A percentile compares a stretch with the other conserved stretches of the same genome.
Evolutionary conservation across 2,329 filamentous ascomycete genomes (phyloP).

Genomic region (Diaporthe citri): DNA sequence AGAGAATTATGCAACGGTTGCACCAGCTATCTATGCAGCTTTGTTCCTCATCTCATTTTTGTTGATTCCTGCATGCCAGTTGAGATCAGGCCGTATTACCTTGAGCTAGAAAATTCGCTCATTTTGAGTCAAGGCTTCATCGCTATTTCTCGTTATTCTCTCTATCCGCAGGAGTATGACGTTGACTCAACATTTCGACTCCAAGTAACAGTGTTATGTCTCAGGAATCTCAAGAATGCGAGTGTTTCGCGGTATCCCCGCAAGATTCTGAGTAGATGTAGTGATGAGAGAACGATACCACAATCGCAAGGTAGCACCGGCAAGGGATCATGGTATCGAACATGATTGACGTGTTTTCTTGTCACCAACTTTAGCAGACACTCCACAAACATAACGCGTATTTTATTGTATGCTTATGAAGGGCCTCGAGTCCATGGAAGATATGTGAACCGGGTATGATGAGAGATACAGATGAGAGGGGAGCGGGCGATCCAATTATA

Average conservation of each 20-base stretch:
- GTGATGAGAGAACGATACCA: neutral
- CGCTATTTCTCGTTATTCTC: neutral
- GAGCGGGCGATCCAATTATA: neutral
- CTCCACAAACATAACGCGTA: neutral
- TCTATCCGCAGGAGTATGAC: neutral
- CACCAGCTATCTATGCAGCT: neutral
- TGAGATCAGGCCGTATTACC: neutral
- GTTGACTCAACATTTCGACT: neutral
- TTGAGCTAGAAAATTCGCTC: neutral
- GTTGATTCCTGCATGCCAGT: neutral
- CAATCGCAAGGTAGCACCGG: neutral
- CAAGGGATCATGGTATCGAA: neutral
- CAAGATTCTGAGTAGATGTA: neutral
- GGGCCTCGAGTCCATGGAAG: neutral
- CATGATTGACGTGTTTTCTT: neutral
- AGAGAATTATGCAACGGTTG: neutral
- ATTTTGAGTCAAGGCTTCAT: neutral
- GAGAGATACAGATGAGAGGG: neutral
- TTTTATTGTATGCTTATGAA: neutral
- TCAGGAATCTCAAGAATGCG: neutral
- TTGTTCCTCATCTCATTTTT: neutral
- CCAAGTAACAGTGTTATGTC: neutral
- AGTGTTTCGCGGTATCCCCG: neutral
- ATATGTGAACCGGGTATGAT: neutral
- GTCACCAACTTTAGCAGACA: neutral